phyloP scores from a whole-genome alignment of 345 rosid genomes.

The Citropsis articulata region DNA sequence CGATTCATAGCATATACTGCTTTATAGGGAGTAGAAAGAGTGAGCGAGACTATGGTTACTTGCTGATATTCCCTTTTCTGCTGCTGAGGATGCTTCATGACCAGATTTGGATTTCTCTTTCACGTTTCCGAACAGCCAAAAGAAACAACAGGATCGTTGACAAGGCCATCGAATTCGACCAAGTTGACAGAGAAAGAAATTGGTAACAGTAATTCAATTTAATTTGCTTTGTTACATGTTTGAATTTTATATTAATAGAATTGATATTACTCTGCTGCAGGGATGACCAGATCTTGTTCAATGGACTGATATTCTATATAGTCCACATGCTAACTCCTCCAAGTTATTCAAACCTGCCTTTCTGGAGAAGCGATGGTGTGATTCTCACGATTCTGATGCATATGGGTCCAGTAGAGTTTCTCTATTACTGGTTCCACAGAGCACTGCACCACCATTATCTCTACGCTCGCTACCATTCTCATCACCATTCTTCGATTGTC shows the following conservation, averaged over 20 bases:
- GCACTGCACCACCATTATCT: slow-evolving; percentile 54
- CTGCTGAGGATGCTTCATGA: slow-evolving; percentile 48
- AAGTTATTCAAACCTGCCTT: slow-evolving; percentile 19
- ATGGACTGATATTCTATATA: slow-evolving; percentile 30
- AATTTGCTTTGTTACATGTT: no score
- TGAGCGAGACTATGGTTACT: slow-evolving; percentile 33
- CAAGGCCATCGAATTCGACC: slow-evolving; percentile 59
- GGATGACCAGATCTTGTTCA: slow-evolving; percentile 48
- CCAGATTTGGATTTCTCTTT: slow-evolving; percentile 57
- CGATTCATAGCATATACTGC: slow-evolving; percentile 37
- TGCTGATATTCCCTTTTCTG: slow-evolving; percentile 37
- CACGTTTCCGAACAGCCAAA: slow-evolving; percentile 46
- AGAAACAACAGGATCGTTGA: slow-evolving; percentile 54
- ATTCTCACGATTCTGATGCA: slow-evolving; percentile 36
- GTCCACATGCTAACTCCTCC: slow-evolving; percentile 17
- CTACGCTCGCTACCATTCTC: slow-evolving; percentile 62
- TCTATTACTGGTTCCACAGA: slow-evolving; percentile 56
- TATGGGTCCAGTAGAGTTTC: slow-evolving; percentile 48
- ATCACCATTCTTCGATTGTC: slow-evolving; percentile 55
- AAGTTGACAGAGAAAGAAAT: slow-evolving; percentile 60
- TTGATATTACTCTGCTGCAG: slow-evolving; percentile 8
- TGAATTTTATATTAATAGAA: neutral
- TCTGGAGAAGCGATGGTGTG: slow-evolving; percentile 46
- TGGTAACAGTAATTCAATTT: slow-evolving; percentile 29
- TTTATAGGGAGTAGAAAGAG: slow-evolving; percentile 21